phyloP scores from a whole-genome alignment of 2,329 filamentous ascomycete species.

The Aspergillus brasiliensis region DNA sequence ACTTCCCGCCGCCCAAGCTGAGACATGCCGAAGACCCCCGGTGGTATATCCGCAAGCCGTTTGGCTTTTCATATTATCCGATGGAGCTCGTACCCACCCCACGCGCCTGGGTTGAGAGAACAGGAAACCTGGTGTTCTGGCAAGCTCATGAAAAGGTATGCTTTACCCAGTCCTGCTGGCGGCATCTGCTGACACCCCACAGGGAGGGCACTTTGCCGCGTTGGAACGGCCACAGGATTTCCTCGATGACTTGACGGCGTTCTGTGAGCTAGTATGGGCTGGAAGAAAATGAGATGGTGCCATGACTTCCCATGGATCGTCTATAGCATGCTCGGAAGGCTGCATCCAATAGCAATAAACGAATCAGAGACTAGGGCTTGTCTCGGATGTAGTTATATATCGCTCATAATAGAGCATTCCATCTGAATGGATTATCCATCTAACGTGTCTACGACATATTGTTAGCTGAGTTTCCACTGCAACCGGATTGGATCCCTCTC shows the following conservation, averaged over 20 bases:
- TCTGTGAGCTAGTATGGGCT: constrained; percentile 35
- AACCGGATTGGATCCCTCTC: not conserved
- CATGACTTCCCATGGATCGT: not conserved
- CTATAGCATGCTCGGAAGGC: not conserved
- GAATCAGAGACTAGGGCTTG: not conserved
- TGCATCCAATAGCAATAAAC: not conserved
- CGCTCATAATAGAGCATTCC: not conserved
- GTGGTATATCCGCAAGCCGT: constrained; percentile 45
- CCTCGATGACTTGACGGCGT: constrained; percentile 46
- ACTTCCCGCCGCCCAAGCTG: constrained; percentile 4
- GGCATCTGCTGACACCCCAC: not conserved
- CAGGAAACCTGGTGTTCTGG: constrained; percentile 44
- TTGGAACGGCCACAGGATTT: constrained; percentile 47
- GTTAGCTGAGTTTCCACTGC: not conserved
- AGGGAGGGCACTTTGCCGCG: constrained; percentile 59
- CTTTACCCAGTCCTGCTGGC: not conserved
- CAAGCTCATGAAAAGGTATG: constrained; percentile 37
- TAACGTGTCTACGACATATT: not conserved
- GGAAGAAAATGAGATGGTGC: not conserved
- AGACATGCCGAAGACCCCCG: constrained; percentile 6
- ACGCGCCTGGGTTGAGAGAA: constrained; percentile 38
- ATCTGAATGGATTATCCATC: not conserved
- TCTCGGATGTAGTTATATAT: not conserved
- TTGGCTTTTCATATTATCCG: constrained; percentile 52
- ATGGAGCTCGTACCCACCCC: constrained; percentile 47